These are phyloP conservation scores for Candolleomyces aberdarensis DNA, from an alignment of 768 basidiomycete genomes.

Conservation along the genomic window DNA sequence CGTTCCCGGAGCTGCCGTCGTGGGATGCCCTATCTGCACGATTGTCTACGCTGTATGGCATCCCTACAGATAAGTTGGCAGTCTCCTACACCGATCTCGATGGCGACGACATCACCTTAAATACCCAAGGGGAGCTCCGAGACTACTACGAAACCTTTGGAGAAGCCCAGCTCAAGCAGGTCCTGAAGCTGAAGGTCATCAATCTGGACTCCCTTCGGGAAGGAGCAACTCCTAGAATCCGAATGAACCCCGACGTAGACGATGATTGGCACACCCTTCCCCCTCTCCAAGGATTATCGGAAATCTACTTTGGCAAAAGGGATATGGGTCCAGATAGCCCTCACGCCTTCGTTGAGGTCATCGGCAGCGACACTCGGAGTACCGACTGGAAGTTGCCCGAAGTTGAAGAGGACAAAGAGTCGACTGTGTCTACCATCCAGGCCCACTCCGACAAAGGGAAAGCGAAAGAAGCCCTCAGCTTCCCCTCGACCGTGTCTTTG, in stretches of 20 bases:
- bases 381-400: constrained; percentile 23
- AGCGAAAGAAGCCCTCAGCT: constrained; percentile 28
- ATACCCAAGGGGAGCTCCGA: constrained; percentile 72
- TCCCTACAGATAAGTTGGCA: constrained; percentile 56
- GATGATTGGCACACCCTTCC: constrained; percentile 67
- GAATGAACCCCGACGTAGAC: constrained; percentile 57
- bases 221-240: constrained; percentile 30
- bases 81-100: constrained; percentile 74
- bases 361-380: constrained; percentile 35
- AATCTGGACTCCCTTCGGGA: constrained; percentile 47
- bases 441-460: constrained; percentile 47
- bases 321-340: constrained; percentile 33
- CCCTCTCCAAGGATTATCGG: constrained; percentile 28
- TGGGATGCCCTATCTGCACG: constrained; percentile 58
- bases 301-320: constrained; percentile 20
- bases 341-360: constrained; percentile 63
- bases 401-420: constrained; percentile 20
- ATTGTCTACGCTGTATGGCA: constrained; percentile 48
- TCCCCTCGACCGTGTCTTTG: constrained; percentile 32
- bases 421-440: constrained; percentile 29
- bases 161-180: constrained; percentile 18
- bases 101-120: constrained; percentile 74
- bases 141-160: constrained; percentile 55
- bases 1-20: constrained; percentile 47
- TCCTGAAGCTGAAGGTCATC: constrained; percentile 60